Conservation (phyloP, 805 yeast genomes). For the Brettanomyces bruxellensis region DNA sequence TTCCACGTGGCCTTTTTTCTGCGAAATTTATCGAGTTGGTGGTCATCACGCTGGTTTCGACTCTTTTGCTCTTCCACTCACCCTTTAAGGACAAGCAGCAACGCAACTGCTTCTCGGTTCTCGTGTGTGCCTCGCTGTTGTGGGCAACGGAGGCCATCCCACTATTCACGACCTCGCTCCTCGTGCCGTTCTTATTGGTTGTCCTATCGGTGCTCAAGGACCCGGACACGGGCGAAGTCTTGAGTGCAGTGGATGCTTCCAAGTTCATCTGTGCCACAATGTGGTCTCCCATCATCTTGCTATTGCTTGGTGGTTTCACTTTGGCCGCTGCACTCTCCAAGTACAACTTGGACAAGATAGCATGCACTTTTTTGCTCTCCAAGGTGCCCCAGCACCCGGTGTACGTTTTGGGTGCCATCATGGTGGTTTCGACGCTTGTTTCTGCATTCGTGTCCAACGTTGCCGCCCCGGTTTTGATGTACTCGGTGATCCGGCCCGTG, state of each 20-base stretch:
- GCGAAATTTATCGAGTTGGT: conserved; percentile 34
- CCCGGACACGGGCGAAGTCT: conserved; percentile 36
- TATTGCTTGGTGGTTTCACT: conserved; percentile 88
- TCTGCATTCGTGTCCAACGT: conserved; percentile 97
- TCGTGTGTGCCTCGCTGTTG: conserved; percentile 70
- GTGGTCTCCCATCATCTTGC: conserved; percentile 94
- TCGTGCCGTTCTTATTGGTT: conserved; percentile 78
- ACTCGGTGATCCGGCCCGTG: conserved; percentile 84
- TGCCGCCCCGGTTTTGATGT: conserved; percentile 93
- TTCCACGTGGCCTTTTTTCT: conserved; percentile 30
- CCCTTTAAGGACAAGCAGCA: conserved; percentile 59
- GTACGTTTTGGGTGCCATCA: conserved; percentile 63
- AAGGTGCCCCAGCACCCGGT: conserved; percentile 84
- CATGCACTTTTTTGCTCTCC: conserved; percentile 74
- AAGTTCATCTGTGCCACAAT: conserved; percentile 72
- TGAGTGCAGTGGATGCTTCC: conserved; percentile 64
- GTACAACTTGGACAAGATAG: conserved; percentile 76
- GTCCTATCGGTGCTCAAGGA: conserved; percentile 60
- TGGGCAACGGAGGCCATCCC: conserved; percentile 98
- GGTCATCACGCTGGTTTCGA: conserved; percentile 39
- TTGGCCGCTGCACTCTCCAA: conserved; percentile 91
- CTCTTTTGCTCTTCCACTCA: conserved; percentile 38
- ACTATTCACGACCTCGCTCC: conserved; percentile 75
- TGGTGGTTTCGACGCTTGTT: conserved; percentile 78
- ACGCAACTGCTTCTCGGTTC: conserved; percentile 72